These are phyloP conservation scores for grape (Vitis vinifera) DNA, from an alignment of 164 flowering plant species.

Conservation along the genomic window ASM3070453v1 NC_081813.1:13161001-13161500, in stretches of 20 bases:
- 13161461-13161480: neutral
- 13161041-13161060: neutral
- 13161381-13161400: neutral
- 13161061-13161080: neutral
- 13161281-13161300: too few species aligned
- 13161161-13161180: neutral
- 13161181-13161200: neutral
- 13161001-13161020: neutral
- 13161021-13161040: neutral
- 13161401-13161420: neutral
- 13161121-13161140: neutral
- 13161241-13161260: neutral
- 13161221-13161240: neutral
- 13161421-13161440: neutral
- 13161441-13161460: conserved; percentile 3
- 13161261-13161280: too few species aligned
- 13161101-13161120: neutral
- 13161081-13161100: neutral
- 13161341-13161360: conserved; percentile 1
- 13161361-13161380: neutral
- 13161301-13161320: too few species aligned
- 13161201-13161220: neutral
- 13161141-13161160: too few species aligned
- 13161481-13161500: neutral
- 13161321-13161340: too few species aligned